Evolutionary conservation across 2,329 filamentous ascomycete genomes (phyloP), one percentile per base, ranked within the genome.

Genomic region (Neodidymelliopsis sp.): DNA sequence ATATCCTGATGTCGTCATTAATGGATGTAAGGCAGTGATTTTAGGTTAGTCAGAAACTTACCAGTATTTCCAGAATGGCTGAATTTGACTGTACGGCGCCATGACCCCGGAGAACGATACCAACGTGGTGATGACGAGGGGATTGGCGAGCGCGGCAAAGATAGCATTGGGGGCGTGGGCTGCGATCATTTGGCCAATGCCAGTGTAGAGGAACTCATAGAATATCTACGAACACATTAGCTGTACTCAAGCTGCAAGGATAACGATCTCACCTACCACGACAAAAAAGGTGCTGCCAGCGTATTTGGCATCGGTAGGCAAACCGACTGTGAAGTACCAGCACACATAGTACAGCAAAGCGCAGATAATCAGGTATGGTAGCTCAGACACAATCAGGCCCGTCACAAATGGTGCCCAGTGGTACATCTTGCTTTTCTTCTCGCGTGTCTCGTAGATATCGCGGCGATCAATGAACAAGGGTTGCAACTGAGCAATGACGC

Each of bases 401-500:
- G 86, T 75, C 62, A 90, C 80, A 69, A 91, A 91, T 1, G 81
- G 84, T 54, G 82, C 79, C 88, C 88, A 91, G 0, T 84, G 87
- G 73, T 91, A 91, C 0, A 84, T 80, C 63, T 90, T 89, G 60
- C 81, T 84, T 2, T 86, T 81, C 10, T 81, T 76, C 63, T 85
- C 82, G 31, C 82, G 80, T 4, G 78, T 79, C 65, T 84, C 81
- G 67, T 83, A 85, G n/a, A 85, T 63, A 13, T 71, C 65, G 23
- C 66, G 65, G 20, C 62, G 57, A 8, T 67, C 75, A 34, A 79
- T 77, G 61, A 81, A 79, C 4, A 79, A 52, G 11, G 76, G 71
- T 27, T 73, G 69, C 2, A 76, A 55, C 20, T 75, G 73, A 1
- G 59, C 74, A 59, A 72, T 71, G 50, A 75, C 72, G 65, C 66